Conservation (phyloP, 2,329 filamentous ascomycete species). For the Metarhizium guizhouense region DNA sequence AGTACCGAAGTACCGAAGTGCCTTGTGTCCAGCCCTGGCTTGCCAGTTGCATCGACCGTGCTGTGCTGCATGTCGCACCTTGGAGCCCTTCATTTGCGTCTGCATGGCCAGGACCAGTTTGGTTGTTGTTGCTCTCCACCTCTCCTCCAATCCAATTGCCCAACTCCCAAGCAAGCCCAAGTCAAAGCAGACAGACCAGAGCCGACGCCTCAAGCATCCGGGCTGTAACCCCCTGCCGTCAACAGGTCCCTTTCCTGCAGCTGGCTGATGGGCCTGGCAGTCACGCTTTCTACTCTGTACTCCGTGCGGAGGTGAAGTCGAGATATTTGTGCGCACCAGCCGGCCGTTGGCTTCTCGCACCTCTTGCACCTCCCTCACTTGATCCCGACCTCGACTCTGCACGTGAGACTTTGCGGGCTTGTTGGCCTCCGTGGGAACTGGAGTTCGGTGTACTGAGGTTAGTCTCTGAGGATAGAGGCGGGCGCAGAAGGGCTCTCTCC, state of each 20-base stretch:
- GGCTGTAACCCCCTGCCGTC: too few species aligned
- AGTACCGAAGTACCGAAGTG: neutral
- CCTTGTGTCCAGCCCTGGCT: too few species aligned
- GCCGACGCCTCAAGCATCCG: too few species aligned
- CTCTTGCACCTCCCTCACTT: neutral
- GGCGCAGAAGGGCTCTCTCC: neutral
- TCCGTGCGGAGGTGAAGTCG: too few species aligned
- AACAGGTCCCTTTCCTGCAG: too few species aligned
- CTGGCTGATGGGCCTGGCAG: too few species aligned
- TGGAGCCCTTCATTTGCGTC: neutral
- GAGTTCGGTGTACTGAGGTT: neutral
- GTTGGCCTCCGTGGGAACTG: too few species aligned
- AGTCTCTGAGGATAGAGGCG: neutral
- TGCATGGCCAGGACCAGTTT: neutral
- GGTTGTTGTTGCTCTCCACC: slow-evolving; percentile 9
- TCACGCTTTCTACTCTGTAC: too few species aligned
- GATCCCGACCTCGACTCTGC: neutral
- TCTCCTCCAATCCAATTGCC: slow-evolving; percentile 7
- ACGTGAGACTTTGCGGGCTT: neutral
- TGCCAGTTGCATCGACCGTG: too few species aligned
- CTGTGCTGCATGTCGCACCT: neutral
- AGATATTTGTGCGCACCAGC: too few species aligned
- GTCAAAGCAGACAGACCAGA: too few species aligned
- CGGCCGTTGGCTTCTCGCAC: neutral
- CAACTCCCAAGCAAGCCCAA: neutral